Base-by-base conservation (phyloP, 305 asterid genomes). In the Solanum hybrid region DNA sequence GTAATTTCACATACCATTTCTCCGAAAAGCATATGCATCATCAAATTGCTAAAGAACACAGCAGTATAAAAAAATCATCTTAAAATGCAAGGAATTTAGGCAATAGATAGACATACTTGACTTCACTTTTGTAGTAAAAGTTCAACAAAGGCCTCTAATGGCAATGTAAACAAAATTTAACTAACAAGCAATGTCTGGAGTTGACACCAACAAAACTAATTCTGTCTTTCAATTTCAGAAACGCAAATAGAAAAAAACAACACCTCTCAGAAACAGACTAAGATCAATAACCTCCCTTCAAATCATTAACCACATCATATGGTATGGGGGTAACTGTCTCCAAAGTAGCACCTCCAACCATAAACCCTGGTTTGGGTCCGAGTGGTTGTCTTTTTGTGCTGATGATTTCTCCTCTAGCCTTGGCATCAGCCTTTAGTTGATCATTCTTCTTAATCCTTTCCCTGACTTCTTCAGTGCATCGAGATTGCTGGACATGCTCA, bases 291-390 rank as follows among this genome's bases (percentile, higher is more conserved):
- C 98, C 98, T 51, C 98, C 98, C 93, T 96, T 96, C 88, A 96
- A 96, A 90, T 95, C 98, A 69, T 95, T 96, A 86, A 96, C 98
- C 31, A 96, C 98, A 88, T 95, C 98, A 66, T 96, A 95, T 5
- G 98, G 98, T 40, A 96, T 96, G 0, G 98, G 98, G 20, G 98
- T 95, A 60, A 96, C 98, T 5, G 99, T 94, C 88, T 95, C 97
- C 73, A 96, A 66, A 1, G 95, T 93, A 4, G 96, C 93, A 16
- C 98, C 98, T 90, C 86, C 95, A 12, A 96, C 99, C 98, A 96
- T 94, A 89, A 95, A 96, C 2, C 98, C 99, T 4, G 98, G 97
- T 69, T 96, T 95, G 11, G 99, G 99, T 1, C 97, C 98, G 29
- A 89, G 89, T 2, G 98, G 98, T 92, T 93, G 95, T 89, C 99